phyloP scores from a whole-genome alignment of 805 yeast species.

The Blastobotrys muscicola region DNA sequence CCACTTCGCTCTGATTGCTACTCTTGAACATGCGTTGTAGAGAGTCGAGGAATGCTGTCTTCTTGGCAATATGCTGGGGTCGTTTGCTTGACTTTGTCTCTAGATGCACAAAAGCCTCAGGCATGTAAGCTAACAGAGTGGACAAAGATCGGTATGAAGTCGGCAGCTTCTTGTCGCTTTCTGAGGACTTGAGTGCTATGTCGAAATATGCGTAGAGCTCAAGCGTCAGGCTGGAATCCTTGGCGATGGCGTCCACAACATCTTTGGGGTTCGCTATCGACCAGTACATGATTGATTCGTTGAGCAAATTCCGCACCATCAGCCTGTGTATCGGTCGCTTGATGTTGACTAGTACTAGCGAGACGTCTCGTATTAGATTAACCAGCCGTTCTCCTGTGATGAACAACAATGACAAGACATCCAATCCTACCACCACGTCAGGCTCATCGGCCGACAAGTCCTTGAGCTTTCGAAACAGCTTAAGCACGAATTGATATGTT shows the following conservation, averaged over 20 bases:
- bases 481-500: conserved; percentile 21
- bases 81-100: conserved; percentile 3
- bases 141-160: too few relatives aligned
- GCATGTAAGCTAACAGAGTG: conserved; percentile 11
- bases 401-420: conserved; percentile 36
- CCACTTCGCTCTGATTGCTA: conserved; percentile 1
- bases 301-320: conserved; percentile 36
- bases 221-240: background rate
- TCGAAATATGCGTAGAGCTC: background rate
- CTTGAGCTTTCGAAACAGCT: conserved; percentile 21
- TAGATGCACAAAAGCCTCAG: conserved; percentile 1
- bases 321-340: conserved; percentile 39
- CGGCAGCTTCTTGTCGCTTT: too few relatives aligned
- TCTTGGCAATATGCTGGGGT: too few relatives aligned
- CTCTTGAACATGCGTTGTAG: too few relatives aligned
- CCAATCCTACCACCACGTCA: conserved; percentile 36
- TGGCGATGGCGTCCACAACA: conserved; percentile 18
- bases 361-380: conserved; percentile 33
- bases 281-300: conserved; percentile 43
- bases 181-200: too few relatives aligned
- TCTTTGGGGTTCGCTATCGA: conserved; percentile 40
- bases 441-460: conserved; percentile 29
- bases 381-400: conserved; percentile 32
- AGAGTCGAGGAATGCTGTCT: too few relatives aligned
- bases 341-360: conserved; percentile 29